Evolutionary conservation across 2,329 filamentous ascomycete genomes (phyloP), one percentile per base, ranked within the genome.

Genomic region (Aureobasidium lini): DNA sequence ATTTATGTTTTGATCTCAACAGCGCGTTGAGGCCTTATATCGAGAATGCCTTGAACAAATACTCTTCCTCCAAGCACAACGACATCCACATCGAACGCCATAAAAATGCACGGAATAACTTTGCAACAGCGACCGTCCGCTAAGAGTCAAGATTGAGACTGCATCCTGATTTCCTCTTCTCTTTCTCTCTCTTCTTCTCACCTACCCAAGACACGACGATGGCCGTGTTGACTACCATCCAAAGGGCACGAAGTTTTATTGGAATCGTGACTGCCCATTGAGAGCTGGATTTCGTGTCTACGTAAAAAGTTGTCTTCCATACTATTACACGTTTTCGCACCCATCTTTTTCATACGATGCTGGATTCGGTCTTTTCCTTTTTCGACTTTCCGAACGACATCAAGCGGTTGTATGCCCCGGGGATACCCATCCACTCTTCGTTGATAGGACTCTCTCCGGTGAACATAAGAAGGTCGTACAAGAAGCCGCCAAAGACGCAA

Each of bases 361-460:
- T 56, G 9, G 39, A 42, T n/a, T 56, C 52, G 8, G 40, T 23
- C 52, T 56, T 56, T 13, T 56, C 52, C 40, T 56, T 56, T 16
- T 56, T 46, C 40, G 50, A 54, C 34, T 31, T 52, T 4, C 34
- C 48, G 36, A 52, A 40, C 48, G 48, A 52, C 34, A 31, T 52
- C 23, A 52, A 3, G 36, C 48, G 48, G 9, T 46, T 36, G 52
- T 32, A 58, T 61, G 68, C 62, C 11, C 65, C 64, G 7, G 69
- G 72, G 59, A 64, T 67, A 0, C 86, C 86, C 66, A 88, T 70
- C 72, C 77, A 85, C 0, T 85, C 85, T 0, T 79, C 84, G 71
- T 90, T 90, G 64, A 90, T 77, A 1, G 86, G 86, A 64, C 81
- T 87, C n/a, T 85, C 71, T 3, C 87, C 87, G 0, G 84, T 87